Evolutionary conservation across 1,284 basidiomycete genomes (phyloP).

Genomic region (Lignosus rhinocerotis): DNA sequence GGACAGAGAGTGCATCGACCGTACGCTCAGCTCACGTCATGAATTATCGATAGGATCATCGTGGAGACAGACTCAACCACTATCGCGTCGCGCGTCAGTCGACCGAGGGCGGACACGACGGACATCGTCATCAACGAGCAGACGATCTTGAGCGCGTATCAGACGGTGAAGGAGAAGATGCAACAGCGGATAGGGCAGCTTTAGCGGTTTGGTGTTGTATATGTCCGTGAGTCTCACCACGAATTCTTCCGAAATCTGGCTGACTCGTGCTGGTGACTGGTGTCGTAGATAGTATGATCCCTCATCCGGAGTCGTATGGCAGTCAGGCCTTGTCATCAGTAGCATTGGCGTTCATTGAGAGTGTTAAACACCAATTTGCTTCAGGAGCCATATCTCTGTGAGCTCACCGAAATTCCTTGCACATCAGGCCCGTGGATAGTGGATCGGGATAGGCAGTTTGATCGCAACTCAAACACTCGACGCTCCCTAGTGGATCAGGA

Average conservation of each 20-base stretch:
- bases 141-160: constrained; percentile 89
- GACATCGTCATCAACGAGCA: constrained; percentile 99
- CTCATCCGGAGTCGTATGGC: background rate
- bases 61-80: constrained; percentile 96
- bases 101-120: constrained; percentile 90
- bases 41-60: constrained; percentile 69
- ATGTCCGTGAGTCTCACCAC: constrained; percentile 5
- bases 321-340: too few species aligned
- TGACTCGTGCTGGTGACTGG: background rate
- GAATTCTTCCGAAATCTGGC: background rate
- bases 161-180: constrained; percentile 84
- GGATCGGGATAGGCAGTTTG: too few species aligned
- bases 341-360: too few species aligned
- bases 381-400: too few species aligned
- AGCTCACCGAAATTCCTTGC: too few species aligned
- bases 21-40: background rate
- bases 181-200: constrained; percentile 62
- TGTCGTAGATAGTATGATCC: background rate
- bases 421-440: too few species aligned
- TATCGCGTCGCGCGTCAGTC: constrained; percentile 92
- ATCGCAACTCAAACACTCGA: too few species aligned
- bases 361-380: too few species aligned
- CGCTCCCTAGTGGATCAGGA: too few species aligned
- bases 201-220: constrained; percentile 29
- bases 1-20: background rate